Evolutionary conservation across 306 rosid genomes (phyloP), one percentile per base, ranked within the genome.

Genomic region (Vigna trinervia): DNA sequence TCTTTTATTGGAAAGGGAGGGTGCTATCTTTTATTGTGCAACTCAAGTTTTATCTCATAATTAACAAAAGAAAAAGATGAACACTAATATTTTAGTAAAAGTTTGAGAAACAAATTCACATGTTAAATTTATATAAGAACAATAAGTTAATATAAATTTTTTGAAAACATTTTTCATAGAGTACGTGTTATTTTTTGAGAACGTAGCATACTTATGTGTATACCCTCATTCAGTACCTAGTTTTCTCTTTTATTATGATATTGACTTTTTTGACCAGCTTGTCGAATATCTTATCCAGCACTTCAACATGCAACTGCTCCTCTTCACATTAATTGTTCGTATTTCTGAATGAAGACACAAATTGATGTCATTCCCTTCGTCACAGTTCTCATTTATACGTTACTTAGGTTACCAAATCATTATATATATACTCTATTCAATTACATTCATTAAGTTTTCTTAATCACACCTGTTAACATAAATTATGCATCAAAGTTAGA

Each of bases 281-380:
- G 73, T 74, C 45, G 26, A 23, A 51, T 69, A 59, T 59, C 66
- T 84, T 84, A 73, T 82, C 59, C 79, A 72, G 43, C 81, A 78
- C 64, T 65, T 79, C 74, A 79, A 52, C 57, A 43, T 73, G 76
- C 69, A 87, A 85, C 90, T 77, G 78, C 90, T 85, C 88, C 90
- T 71, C 80, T 70, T 77, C 1, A 38, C 51, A 83, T 74, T 70
- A 14, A 50, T 50, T 36, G 8, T 32, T 56, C 56, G 75, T 9
- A 43, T 71, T 71, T 76, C 59, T 47, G 57, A 74, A 66, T 82
- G 69, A 69, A 86, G 84, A 82, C 86, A 82, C 5, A 75, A 36
- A 17, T 72, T 66, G 81, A 63, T 87, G 83, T 87, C 90, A 81
- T 79, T 77, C 82, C 83, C 85, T 80, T 79, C 85, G 78, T 86